Base-by-base conservation (phyloP, 2,329 filamentous ascomycete species). In the Clonostachys rhizophaga region DNA sequence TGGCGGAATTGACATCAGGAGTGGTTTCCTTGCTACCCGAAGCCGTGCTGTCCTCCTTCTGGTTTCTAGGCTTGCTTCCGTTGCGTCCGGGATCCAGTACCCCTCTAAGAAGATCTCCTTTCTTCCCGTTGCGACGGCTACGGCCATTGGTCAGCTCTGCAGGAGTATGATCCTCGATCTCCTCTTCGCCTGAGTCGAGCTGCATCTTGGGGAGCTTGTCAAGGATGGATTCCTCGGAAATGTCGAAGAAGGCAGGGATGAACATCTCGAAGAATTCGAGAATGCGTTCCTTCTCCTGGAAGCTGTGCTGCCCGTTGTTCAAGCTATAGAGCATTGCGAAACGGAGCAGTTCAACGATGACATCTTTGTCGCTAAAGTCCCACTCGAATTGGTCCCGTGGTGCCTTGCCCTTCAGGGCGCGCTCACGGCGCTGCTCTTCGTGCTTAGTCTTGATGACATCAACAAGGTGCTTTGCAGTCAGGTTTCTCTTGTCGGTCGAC, bases 381-480 rank as follows among this genome's bases (percentile, higher is more conserved):
- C 87, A 92, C 41, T 82, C 74, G 62, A 90, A 87, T 64, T 96
- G 92, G 60, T 86, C 81, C 42, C 79, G 81, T 14, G 81, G 75
- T 6, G 81, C 74, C 50, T 79, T 80, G 55, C 75, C 75, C 61
- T 77, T 82, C 43, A 82, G 75, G 53, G 77, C 79, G 51, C 85
- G 81, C 55, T 84, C 74, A 45, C 88, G 87, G 59, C 88, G 85
- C 62, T 92, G 88, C 66, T 96, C 91, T 63, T 97, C 91, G 55
- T 92, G 87, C 64, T 91, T 95, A 44, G 89, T 91, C 66, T 94
- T 91, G 61, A 97, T 91, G 50, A 94, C 86, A 56, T 91, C 88
- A 34, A 94, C 86, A 11, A 99, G 81, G 49, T 92, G 87, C 69
- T 97, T 97, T 5, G 87, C 84, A 44, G 92, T 88, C 50, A 96